Conservation (phyloP, 495 filamentous ascomycete genomes). For the Lepidopterella palustris region DNA sequence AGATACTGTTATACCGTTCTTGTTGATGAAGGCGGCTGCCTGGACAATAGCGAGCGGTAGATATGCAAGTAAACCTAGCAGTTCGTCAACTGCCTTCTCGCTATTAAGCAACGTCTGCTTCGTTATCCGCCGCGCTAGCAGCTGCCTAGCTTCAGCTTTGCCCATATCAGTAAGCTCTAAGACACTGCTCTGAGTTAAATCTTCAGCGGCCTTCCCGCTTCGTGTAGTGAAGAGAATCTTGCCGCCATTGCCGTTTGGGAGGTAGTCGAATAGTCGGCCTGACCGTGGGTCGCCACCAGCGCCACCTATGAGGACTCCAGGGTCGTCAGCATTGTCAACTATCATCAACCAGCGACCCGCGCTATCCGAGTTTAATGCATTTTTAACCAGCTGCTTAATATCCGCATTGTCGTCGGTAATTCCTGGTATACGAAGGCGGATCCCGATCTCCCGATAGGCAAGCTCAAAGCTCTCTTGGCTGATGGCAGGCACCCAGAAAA, state of each 20-base stretch:
- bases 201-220: neutral
- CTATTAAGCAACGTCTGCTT: slow-evolving; percentile 12
- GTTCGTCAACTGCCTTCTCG: slow-evolving; percentile 6
- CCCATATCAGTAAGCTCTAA: slow-evolving; percentile 13
- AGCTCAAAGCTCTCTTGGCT: neutral
- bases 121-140: slow-evolving; percentile 12
- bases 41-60: no score
- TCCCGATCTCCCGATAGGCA: neutral
- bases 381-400: neutral
- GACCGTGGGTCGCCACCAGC: neutral
- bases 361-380: neutral
- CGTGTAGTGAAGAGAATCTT: slow-evolving; percentile 19
- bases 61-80: slow-evolving; percentile 17
- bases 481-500: slow-evolving; percentile 1
- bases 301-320: neutral
- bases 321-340: neutral
- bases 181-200: neutral
- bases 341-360: neutral
- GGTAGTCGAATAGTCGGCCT: slow-evolving; percentile 6
- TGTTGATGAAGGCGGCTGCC: slow-evolving; percentile 33
- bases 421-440: neutral
- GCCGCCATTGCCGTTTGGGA: slow-evolving; percentile 12
- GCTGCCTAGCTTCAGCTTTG: slow-evolving; percentile 4
- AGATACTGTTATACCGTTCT: slow-evolving; percentile 18
- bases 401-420: neutral